Evolutionary conservation across 805 yeast species (phyloP).

Genomic region (Schizosaccharomyces octosporus): DNA sequence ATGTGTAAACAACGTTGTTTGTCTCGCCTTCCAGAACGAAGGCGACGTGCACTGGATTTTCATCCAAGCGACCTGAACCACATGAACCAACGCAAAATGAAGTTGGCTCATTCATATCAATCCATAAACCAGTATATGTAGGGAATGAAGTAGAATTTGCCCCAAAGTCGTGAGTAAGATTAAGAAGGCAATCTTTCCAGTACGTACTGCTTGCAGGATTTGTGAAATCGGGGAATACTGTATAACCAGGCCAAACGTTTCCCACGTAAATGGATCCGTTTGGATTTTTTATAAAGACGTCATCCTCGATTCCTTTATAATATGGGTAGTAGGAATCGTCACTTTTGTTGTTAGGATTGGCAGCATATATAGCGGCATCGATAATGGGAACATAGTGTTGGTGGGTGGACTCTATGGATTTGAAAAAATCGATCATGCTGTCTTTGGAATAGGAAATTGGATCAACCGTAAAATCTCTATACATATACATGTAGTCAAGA

Average conservation of each 20-base stretch:
- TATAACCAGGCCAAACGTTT: constrained; percentile 15
- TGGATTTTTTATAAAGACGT: constrained; percentile 3
- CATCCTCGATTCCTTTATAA: constrained; percentile 3
- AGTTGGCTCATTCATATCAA: constrained; percentile 42
- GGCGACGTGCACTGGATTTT: not conserved
- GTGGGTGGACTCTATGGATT: constrained; percentile 33
- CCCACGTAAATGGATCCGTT: constrained; percentile 14
- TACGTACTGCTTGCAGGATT: constrained; percentile 7
- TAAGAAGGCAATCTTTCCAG: constrained; percentile 11
- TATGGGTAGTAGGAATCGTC: constrained; percentile 2
- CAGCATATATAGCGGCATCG: constrained; percentile 5
- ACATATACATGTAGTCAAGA: constrained; percentile 51
- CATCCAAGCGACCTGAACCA: constrained; percentile 6
- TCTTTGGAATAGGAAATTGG: constrained; percentile 37
- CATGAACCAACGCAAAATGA: constrained; percentile 16
- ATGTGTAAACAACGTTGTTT: not conserved
- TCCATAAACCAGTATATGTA: constrained; percentile 24
- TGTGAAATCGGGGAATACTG: constrained; percentile 14
- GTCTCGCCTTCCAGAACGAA: not conserved
- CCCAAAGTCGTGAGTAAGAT: constrained; percentile 7
- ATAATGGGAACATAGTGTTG: constrained; percentile 5
- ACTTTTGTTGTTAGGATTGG: constrained; percentile 2
- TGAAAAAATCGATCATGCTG: constrained; percentile 29
- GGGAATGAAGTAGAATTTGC: constrained; percentile 3
- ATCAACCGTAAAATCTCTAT: constrained; percentile 63